Conservation (phyloP, 768 basidiomycete species). For the Suillus alpinus region DNA sequence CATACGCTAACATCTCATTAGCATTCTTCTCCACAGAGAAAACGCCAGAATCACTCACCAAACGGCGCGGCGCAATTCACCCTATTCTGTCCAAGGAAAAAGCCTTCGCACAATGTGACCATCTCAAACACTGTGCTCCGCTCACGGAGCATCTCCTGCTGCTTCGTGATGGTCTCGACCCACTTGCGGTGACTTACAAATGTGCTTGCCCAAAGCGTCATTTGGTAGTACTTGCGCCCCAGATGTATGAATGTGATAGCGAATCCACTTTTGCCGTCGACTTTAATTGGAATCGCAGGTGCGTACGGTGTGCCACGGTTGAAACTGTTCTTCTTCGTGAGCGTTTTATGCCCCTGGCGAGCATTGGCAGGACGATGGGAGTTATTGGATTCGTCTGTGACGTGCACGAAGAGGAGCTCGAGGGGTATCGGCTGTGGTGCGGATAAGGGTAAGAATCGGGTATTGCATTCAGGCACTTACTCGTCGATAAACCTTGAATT, state of each 20-base stretch:
- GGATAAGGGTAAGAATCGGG: constrained; percentile 6
- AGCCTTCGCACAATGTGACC: constrained; percentile 79
- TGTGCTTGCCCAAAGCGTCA: constrained; percentile 89
- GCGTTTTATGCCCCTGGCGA: constrained; percentile 40
- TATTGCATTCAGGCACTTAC: constrained; percentile 44
- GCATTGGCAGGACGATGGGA: constrained; percentile 30
- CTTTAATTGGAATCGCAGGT: constrained; percentile 47
- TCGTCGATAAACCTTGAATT: constrained; percentile 88
- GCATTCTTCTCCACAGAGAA: not conserved
- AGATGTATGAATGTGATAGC: constrained; percentile 93
- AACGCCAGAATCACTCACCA: constrained; percentile 53
- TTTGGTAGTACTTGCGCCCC: constrained; percentile 87
- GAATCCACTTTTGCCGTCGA: constrained; percentile 78
- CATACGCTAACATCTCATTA: constrained; percentile 55
- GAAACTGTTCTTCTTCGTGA: constrained; percentile 47
- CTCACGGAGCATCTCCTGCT: constrained; percentile 83
- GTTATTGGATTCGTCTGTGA: constrained; percentile 59
- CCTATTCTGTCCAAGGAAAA: constrained; percentile 80
- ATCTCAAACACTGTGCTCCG: constrained; percentile 87
- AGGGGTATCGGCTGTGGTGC: constrained; percentile 83
- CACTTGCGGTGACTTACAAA: constrained; percentile 87
- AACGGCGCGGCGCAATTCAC: constrained; percentile 90
- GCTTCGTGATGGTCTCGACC: constrained; percentile 88
- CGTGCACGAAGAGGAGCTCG: constrained; percentile 82
- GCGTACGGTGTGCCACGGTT: constrained; percentile 38